phyloP scores from a whole-genome alignment of 208 protist genomes.

The Histomonas meleagridis region DNA sequence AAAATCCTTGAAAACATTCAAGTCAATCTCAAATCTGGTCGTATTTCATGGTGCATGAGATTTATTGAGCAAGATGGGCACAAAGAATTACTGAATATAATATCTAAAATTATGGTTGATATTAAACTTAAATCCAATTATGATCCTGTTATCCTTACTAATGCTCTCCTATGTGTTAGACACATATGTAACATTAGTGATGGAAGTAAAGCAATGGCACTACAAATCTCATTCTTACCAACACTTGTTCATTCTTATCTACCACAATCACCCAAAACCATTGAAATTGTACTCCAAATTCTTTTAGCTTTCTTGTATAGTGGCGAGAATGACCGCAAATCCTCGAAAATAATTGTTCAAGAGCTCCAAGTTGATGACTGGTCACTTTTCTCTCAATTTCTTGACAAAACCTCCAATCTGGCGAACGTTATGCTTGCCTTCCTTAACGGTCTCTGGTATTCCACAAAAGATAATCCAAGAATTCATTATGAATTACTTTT shows the following conservation, averaged over 20 bases:
- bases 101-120: background rate
- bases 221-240: background rate
- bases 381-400: background rate
- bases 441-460: background rate
- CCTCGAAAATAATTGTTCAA: background rate
- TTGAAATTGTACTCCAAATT: background rate
- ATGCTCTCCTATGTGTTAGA: background rate
- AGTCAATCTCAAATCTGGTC: background rate
- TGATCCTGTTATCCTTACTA: background rate
- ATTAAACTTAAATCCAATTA: background rate
- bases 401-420: background rate
- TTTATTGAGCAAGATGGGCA: background rate
- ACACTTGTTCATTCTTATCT: background rate
- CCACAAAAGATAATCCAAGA: background rate
- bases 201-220: background rate
- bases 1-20: background rate
- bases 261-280: background rate
- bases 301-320: background rate
- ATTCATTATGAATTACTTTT: background rate
- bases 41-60: background rate
- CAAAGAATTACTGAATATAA: background rate
- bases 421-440: background rate
- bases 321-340: background rate
- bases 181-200: background rate
- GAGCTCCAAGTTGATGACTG: background rate